phyloP scores from a whole-genome alignment of 2,329 filamentous ascomycete genomes.

The Xylaria arbuscula region DNA sequence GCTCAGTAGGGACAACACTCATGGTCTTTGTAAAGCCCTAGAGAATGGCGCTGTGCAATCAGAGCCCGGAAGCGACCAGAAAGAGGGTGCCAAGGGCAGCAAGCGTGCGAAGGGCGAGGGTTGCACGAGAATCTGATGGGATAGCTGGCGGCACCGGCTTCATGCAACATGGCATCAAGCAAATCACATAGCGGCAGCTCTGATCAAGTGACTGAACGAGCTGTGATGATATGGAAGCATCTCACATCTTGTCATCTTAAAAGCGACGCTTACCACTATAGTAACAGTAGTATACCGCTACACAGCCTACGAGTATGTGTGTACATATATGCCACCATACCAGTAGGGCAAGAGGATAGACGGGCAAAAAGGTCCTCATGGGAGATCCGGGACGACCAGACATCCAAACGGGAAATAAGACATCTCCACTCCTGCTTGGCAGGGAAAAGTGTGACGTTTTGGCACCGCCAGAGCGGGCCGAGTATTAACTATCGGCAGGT shows the following conservation, averaged over 20 bases:
- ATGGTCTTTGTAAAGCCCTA: conserved; percentile 7
- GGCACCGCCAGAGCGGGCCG: conserved; percentile 32
- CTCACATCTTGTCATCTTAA: conserved; percentile 33
- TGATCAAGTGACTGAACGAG: conserved; percentile 36
- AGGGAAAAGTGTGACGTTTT: conserved; percentile 20
- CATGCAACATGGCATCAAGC: conserved; percentile 34
- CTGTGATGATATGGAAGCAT: conserved; percentile 28
- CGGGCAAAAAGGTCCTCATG: background rate
- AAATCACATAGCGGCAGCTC: conserved; percentile 35
- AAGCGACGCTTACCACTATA: conserved; percentile 14
- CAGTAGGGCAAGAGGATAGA: conserved; percentile 1
- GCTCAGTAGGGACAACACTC: background rate
- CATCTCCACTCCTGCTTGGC: conserved; percentile 22
- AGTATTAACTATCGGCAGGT: conserved; percentile 33
- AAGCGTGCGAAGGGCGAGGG: conserved; percentile 16
- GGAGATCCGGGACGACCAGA: conserved; percentile 16
- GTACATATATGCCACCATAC: background rate
- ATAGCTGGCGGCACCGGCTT: conserved; percentile 29
- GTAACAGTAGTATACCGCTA: background rate
- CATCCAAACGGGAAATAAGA: conserved; percentile 30
- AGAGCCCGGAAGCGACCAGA: conserved; percentile 8
- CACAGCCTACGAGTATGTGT: too few species aligned
- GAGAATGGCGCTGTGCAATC: conserved; percentile 16
- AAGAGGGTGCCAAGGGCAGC: conserved; percentile 14
- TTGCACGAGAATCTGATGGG: conserved; percentile 31